Base-by-base conservation (phyloP, 73 alveolate species). In the Paramecium primaurelia region DNA sequence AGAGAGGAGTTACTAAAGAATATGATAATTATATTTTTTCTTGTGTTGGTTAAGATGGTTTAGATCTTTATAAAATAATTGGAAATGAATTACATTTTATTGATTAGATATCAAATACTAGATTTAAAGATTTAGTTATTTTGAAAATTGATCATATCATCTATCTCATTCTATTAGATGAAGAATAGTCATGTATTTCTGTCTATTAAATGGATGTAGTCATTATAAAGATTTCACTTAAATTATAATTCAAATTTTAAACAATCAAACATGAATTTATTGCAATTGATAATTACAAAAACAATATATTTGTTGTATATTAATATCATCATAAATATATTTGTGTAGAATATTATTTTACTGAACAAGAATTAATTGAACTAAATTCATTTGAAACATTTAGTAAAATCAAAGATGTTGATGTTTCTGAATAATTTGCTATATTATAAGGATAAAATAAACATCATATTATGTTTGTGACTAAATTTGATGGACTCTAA, bases 321-420 rank as follows among this genome's bases (percentile, higher is more conserved):
- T 0, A 75, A 38, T 75, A 36, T 5, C 60, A 38, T 42, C 38
- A 75, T 75, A 75, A 38, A 38, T 75, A 36, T 38, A 36, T 22
- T 16, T 38, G 58, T 37, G 32, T 75, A n/a, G 88, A 75, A 38
- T 75, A 36, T 75, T 75, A 12, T 16, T 42, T 75, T 75, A 42
- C 58, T 9, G 34, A 30, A 22, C 8, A 11, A 14, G 88, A 75
- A 38, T 75, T 36, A 20, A 3, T 36, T 36, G 34, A 30, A 75
- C 20, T 75, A 4, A 75, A 75, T 36, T 16, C 38, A 8, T 38
- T 75, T 20, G 38, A 75, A 75, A 16, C 58, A 75, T 38, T 37
- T n/a, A 75, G 60, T 75, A 75, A 75, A 20, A 75, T 75, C 32
- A 38, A 75, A 38, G 88, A 75, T 75, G 88, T 75, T 11, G 88